A percentile compares a stretch with the other conserved stretches of the same genome.
phyloP scores from a whole-genome alignment of 805 yeast genomes.

The Priceomyces fermenticarens region DNA sequence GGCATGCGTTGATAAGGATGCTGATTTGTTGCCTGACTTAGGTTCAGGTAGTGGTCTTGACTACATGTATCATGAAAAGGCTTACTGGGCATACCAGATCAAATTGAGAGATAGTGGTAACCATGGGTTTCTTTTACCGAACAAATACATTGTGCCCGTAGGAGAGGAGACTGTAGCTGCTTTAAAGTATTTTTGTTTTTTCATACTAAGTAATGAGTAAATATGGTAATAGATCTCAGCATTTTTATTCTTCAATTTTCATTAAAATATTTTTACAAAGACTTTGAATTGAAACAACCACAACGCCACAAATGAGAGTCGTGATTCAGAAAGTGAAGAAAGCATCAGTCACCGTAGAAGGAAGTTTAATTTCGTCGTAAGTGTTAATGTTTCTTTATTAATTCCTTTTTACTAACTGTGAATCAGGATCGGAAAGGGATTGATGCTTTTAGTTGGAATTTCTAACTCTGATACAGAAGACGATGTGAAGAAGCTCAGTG shows the following conservation, averaged over 20 bases:
- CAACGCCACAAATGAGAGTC: constrained; percentile 59
- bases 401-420: background rate
- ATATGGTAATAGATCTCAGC: too few species aligned
- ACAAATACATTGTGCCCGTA: constrained; percentile 67
- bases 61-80: constrained; percentile 78
- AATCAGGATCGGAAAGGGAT: constrained; percentile 58
- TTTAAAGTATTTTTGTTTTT: constrained; percentile 55
- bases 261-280: too few species aligned
- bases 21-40: constrained; percentile 67
- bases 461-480: constrained; percentile 71
- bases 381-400: constrained; percentile 10
- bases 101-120: constrained; percentile 79
- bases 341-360: constrained; percentile 87
- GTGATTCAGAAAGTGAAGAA: constrained; percentile 86
- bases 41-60: constrained; percentile 82
- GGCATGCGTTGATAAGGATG: constrained; percentile 77
- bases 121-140: constrained; percentile 79
- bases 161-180: constrained; percentile 73
- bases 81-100: constrained; percentile 81
- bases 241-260: background rate
- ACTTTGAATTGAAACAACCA: background rate
- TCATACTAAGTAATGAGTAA: constrained; percentile 30
- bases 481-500: constrained; percentile 68
- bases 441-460: constrained; percentile 82
- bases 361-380: constrained; percentile 60